Base-by-base conservation (phyloP, 2,329 filamentous ascomycete species). In the Colletotrichum melonis region DNA sequence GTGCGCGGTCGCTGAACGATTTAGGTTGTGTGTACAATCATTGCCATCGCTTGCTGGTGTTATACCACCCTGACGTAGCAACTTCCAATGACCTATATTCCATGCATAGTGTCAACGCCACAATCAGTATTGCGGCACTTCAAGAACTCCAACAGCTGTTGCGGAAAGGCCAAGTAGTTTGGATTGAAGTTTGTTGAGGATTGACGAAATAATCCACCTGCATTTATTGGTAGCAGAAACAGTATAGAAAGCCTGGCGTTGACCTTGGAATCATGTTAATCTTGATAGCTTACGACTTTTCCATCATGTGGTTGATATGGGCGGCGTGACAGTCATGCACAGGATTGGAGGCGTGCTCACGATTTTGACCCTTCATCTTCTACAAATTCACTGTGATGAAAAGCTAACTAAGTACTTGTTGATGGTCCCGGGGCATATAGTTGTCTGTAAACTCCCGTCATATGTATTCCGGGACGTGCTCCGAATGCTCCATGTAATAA, bases 31-130 rank as follows among this genome's bases (percentile, higher is more conserved):
- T 87, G 86, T 74, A 76, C 84, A 5, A 86, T 85, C 64, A 84
- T 87, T 52, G 84, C 84, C 11, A 85, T 86, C 24, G 84, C 84
- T 0, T 83, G 82, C 38, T 86, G 82, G 80, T 86, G 83, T 56
- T 86, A 86, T 67, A 85, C 85, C 0, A 85, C 73, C 83, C 81
- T 0, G 81, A 82, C 16, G 80, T 82, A 0, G 81, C 81, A 1
- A 82, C 79, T 2, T 81, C 81, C 0, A 82, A 82, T 22, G 80
- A 78, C 26, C 26, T 26, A 26, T 26, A 26, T 26, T 26, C 26
- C 0, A 1, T 82, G 4, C 72, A 77, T 14, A 30, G 76, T 19
- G 75, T 81, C 19, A 78, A 82, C 19, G 75, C 81, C 11, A 80
- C 78, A 0, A 79, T 82, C 76, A 82, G 77, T 30, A 73, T 78